A percentile compares a stretch with the other conserved stretches of the same genome.
Conservation (phyloP, 78 protist species). For the Anaeramoeba flamelloides region DNA sequence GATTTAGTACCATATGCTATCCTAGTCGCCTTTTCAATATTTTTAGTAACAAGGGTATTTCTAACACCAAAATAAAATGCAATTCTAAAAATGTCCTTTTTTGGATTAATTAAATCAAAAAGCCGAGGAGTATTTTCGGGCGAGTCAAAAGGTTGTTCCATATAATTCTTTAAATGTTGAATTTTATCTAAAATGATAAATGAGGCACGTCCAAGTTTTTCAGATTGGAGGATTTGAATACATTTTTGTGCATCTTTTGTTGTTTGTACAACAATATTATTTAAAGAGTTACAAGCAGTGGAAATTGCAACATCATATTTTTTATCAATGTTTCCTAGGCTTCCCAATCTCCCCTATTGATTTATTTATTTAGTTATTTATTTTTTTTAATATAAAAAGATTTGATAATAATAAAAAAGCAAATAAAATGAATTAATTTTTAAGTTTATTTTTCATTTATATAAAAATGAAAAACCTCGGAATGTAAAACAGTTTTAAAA, state of each 20-base stretch:
- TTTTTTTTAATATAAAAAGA: no score
- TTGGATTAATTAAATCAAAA: constrained; percentile 32
- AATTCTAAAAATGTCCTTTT: constrained; percentile 11
- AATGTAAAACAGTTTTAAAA: no score
- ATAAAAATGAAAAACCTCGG: no score
- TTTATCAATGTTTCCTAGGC: constrained; percentile 74
- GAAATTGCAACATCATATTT: constrained; percentile 82
- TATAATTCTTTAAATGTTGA: neutral
- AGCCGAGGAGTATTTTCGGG: constrained; percentile 23
- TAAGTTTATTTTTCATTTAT: no score
- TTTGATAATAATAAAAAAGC: no score
- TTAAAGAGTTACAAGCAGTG: constrained; percentile 51
- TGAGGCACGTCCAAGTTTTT: constrained; percentile 70
- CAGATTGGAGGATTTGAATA: constrained; percentile 31
- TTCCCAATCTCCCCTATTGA: constrained; percentile 91
- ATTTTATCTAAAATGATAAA: constrained; percentile 73
- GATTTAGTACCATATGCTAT: constrained; percentile 62
- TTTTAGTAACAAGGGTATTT: constrained; percentile 71
- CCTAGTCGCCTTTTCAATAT: constrained; percentile 34
- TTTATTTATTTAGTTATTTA: no score
- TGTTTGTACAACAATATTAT: constrained; percentile 74
- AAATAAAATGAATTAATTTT: no score
- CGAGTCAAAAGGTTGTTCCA: no score
- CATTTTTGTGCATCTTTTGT: constrained; percentile 40
- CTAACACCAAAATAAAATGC: constrained; percentile 82